Base-by-base conservation (phyloP, 164 flowering plant species). In the Taxillus chinensis region DNA sequence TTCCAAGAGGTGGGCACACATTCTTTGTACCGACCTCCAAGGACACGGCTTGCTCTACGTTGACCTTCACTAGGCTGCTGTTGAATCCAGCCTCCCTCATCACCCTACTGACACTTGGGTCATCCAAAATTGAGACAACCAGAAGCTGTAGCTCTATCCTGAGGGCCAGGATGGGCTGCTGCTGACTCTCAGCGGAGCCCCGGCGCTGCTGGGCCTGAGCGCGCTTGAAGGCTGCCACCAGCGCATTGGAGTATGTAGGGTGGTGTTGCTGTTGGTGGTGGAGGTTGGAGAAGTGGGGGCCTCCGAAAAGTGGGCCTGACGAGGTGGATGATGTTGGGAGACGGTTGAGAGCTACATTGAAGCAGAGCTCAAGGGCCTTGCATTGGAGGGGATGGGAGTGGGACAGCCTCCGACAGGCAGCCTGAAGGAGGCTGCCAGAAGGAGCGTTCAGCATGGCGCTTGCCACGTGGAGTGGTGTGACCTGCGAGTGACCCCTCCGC, bases 71-170 rank as follows among this genome's bases (percentile, higher is more conserved):
- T 68, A 86, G 95, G 39, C 93, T 80, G 64, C 99, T 93, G 3
- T 95, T 83, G 68, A 93, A 93, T 46, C 97, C 96, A 41, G 99
- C 99, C 67, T 93, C 99, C 68, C 85, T 83, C 99, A 93, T 93
- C 61, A 90, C 99, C 70, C 99, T 74, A 65, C 99, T 93, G 10
- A 93, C 98, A 69, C 98, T 92, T 4, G 98, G 98, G 73, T 92
- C 98, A 70, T 92, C 98, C 13, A 92, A 70, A 55, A 93, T 90
- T 9, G 99, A 93, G 12, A 93, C 76, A 1, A 90, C 80, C 3
- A 93, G 89, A 64, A 90, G 99, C 62, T 90, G 92, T 4, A 87
- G 60, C 85, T 93, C 99, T 12, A 93, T 86, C 64, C 90, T 93
- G 14, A 87, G 88, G n/a, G 95, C 92, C 13, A 90, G 63, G 9